Conservation (phyloP, 1,284 basidiomycete species). For the Garcileccinum viscosum region DNA sequence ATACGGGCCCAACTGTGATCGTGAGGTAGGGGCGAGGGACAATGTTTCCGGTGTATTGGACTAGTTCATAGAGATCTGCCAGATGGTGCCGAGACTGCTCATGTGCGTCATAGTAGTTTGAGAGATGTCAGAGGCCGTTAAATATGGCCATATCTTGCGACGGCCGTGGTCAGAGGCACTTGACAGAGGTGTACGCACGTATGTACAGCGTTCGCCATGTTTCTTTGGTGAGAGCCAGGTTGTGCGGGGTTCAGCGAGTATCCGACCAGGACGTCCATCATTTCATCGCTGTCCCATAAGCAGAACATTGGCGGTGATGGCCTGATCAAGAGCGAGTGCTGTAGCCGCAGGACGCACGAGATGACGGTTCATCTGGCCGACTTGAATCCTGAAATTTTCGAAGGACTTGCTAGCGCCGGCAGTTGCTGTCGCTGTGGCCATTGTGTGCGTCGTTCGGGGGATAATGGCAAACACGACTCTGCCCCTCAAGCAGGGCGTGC, state of each 20-base stretch:
- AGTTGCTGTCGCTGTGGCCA: no score
- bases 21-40: conserved; percentile 94
- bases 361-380: conserved; percentile 91
- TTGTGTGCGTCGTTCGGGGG: no score
- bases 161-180: conserved; percentile 2
- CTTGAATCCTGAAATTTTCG: conserved; percentile 89
- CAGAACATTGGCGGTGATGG: neutral
- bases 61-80: conserved; percentile 95
- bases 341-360: conserved; percentile 60
- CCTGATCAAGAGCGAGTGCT: neutral
- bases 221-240: conserved; percentile 92
- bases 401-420: conserved; percentile 85
- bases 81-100: conserved; percentile 88
- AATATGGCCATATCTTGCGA: conserved; percentile 92
- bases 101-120: conserved; percentile 95
- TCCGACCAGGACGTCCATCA: conserved; percentile 97
- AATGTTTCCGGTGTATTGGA: conserved; percentile 95
- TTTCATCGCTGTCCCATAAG: conserved; percentile 83
- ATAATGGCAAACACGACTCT: no score
- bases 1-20: conserved; percentile 97
- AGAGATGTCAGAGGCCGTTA: conserved; percentile 90
- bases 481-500: no score
- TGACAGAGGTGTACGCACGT: neutral
- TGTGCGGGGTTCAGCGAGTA: conserved; percentile 93
- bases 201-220: conserved; percentile 93